Conservation (phyloP, 2,329 filamentous ascomycete genomes). For the Stemphylium beticola region DNA sequence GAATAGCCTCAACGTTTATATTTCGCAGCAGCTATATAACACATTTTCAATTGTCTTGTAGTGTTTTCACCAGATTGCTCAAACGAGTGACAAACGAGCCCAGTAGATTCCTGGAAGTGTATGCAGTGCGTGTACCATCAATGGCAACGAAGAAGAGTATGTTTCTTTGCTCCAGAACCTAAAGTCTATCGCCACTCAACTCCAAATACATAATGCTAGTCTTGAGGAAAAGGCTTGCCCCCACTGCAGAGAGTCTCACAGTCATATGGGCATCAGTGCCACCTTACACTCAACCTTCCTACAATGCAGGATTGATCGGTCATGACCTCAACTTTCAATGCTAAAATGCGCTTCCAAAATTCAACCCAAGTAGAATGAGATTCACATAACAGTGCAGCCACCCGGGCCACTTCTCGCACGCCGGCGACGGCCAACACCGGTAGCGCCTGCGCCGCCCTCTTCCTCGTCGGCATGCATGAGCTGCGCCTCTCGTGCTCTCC, state of each 20-base stretch:
- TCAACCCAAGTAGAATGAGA: neutral
- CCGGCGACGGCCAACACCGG: slow-evolving; percentile 50
- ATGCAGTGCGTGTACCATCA: neutral
- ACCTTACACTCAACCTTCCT: neutral
- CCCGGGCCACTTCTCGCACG: slow-evolving; percentile 56
- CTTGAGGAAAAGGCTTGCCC: neutral
- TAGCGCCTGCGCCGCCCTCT: slow-evolving; percentile 58
- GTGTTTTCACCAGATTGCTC: too few species aligned
- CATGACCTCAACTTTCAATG: neutral
- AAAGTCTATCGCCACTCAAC: slow-evolving; percentile 4
- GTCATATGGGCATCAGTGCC: neutral
- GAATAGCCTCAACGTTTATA: neutral
- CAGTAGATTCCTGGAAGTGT: neutral
- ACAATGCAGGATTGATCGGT: neutral
- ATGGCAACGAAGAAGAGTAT: neutral
- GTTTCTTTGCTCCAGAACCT: slow-evolving; percentile 1
- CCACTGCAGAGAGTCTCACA: neutral
- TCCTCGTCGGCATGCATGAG: slow-evolving; percentile 81
- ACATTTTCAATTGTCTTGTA: too few species aligned
- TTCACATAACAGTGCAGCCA: slow-evolving; percentile 57
- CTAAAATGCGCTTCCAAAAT: neutral
- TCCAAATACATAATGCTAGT: slow-evolving; percentile 8
- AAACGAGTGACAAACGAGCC: too few species aligned
- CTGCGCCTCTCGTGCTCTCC: slow-evolving; percentile 81
- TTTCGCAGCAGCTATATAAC: too few species aligned